These are phyloP conservation scores for Penicillium sp. DNA, from an alignment of 2,329 filamentous ascomycete genomes.

Conservation along the genomic window DNA sequence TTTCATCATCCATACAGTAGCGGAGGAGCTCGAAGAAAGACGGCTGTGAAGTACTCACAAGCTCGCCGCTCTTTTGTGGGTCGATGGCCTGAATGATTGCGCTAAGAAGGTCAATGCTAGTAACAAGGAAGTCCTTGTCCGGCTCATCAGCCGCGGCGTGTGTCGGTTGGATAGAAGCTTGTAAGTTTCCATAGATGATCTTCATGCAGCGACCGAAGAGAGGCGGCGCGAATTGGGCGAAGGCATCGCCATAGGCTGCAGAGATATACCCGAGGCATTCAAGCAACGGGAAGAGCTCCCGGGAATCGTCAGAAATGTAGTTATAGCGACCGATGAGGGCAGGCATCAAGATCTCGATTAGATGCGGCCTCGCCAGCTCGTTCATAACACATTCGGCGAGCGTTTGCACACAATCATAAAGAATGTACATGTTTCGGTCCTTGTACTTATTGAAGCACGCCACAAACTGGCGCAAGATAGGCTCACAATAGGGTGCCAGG, in stretches of 20 bases:
- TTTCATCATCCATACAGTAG: constrained; percentile 87
- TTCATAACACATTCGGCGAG: constrained; percentile 87
- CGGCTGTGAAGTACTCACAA: constrained; percentile 73
- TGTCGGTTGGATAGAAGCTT: constrained; percentile 71
- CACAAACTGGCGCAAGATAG: constrained; percentile 90
- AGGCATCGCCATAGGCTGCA: constrained; percentile 76
- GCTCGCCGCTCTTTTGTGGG: constrained; percentile 67
- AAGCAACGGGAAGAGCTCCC: constrained; percentile 91
- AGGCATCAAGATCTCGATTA: constrained; percentile 88
- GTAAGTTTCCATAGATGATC: constrained; percentile 88
- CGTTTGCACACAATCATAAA: constrained; percentile 98
- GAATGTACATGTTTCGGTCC: constrained; percentile 97
- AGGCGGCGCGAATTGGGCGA: constrained; percentile 79
- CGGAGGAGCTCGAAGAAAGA: constrained; percentile 86
- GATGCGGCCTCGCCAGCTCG: constrained; percentile 73
- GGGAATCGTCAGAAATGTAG: constrained; percentile 80
- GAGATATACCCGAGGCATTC: constrained; percentile 95
- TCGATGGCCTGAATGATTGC: constrained; percentile 89
- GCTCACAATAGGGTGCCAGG: constrained; percentile 79
- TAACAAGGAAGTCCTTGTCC: constrained; percentile 96
- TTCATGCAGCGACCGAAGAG: constrained; percentile 86
- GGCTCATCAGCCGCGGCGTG: constrained; percentile 63
- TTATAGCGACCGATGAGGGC: constrained; percentile 86
- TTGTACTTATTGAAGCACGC: constrained; percentile 93
- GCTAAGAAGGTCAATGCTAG: constrained; percentile 88